These are phyloP conservation scores for Kluyveromyces nonfermentans DNA, from an alignment of 805 yeast species.

Conservation along the genomic window DNA sequence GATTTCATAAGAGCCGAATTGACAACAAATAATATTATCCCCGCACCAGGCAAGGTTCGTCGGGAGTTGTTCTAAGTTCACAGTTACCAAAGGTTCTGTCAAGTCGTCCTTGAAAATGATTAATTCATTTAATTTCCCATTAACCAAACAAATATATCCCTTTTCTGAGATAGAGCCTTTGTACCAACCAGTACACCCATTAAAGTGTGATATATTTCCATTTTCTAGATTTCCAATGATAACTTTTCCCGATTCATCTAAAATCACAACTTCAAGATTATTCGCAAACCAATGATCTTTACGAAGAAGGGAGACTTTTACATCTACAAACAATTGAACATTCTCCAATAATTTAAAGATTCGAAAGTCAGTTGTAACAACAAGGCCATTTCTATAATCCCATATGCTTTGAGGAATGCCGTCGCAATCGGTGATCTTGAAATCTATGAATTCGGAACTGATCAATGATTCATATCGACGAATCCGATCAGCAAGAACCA, in stretches of 20 bases:
- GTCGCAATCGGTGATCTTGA: not conserved
- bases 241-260: conserved; percentile 19
- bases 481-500: not conserved
- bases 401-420: conserved; percentile 13
- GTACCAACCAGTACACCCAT: conserved; percentile 21
- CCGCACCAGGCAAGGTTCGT: conserved; percentile 71
- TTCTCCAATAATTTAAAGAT: conserved; percentile 5
- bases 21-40: conserved; percentile 62
- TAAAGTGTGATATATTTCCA: conserved; percentile 4
- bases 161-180: conserved; percentile 17
- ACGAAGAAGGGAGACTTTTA: conserved; percentile 17
- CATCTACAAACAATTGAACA: conserved; percentile 2
- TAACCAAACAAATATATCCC: conserved; percentile 41
- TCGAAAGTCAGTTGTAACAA: conserved; percentile 19
- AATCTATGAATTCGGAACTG: not conserved
- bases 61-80: conserved; percentile 28
- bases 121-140: conserved; percentile 33
- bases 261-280: conserved; percentile 11
- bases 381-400: conserved; percentile 20
- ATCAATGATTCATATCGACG: not conserved
- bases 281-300: conserved; percentile 25
- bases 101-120: conserved; percentile 37
- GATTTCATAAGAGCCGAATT: conserved; percentile 44
- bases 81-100: conserved; percentile 17
- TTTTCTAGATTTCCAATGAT: conserved; percentile 8